Evolutionary conservation across 495 filamentous ascomycete genomes (phyloP).

Genomic region (Aspergillus carlsbadensis): DNA sequence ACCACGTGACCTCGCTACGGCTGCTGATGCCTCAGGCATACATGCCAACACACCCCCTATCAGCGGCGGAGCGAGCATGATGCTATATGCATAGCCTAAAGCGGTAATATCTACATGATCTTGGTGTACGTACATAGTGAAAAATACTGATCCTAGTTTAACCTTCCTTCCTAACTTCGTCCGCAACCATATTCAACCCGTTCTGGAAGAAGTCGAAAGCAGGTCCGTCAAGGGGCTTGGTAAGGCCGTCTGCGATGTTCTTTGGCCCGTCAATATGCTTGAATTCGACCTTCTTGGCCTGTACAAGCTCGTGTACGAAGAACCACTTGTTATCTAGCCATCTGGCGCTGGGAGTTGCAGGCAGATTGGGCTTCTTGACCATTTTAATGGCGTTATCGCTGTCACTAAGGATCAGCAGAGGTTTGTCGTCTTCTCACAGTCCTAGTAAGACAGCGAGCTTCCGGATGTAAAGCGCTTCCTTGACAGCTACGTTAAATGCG

Average conservation of each 20-base stretch:
- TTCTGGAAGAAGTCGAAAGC: too few relatives aligned
- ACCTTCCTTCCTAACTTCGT: too few relatives aligned
- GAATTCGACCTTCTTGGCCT: neutral
- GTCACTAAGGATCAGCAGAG: neutral
- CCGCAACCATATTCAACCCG: too few relatives aligned
- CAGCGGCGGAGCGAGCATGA: too few relatives aligned
- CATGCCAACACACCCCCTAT: too few relatives aligned
- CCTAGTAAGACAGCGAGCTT: neutral
- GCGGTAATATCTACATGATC: too few relatives aligned
- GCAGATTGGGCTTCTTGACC: neutral
- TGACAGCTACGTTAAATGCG: neutral
- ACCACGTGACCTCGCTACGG: too few relatives aligned
- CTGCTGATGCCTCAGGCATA: too few relatives aligned
- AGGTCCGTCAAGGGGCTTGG: neutral
- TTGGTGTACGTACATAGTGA: too few relatives aligned
- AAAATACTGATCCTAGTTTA: too few relatives aligned
- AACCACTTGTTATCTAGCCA: neutral
- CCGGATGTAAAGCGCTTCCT: neutral
- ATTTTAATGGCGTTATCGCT: neutral
- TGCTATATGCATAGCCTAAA: too few relatives aligned
- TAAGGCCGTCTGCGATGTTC: neutral
- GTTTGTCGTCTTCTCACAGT: neutral
- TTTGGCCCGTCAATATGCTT: neutral
- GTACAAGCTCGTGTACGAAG: neutral
- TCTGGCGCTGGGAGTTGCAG: neutral